These are phyloP conservation scores for Posidonia australis DNA, from an alignment of 106 monocot genomes.

Conservation along the genomic window DNA sequence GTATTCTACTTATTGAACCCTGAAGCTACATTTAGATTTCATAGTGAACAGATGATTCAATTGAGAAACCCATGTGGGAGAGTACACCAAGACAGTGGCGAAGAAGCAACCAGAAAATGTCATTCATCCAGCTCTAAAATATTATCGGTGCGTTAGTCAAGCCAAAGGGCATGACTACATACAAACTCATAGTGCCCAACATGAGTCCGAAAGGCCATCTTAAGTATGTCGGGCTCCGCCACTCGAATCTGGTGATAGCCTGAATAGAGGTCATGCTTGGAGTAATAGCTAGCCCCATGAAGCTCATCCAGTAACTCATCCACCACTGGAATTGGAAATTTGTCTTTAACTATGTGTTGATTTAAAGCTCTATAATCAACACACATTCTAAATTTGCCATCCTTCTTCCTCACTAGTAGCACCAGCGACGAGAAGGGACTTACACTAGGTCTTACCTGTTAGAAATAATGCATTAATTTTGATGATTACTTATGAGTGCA, in stretches of 20 bases:
- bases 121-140: not conserved
- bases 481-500: no score
- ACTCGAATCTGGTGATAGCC: not conserved
- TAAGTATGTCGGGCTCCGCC: not conserved
- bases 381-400: not conserved
- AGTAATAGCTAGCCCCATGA: not conserved
- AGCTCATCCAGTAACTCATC: not conserved
- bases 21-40: not conserved
- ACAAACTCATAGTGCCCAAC: not conserved
- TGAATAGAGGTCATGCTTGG: not conserved
- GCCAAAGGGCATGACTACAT: conserved; percentile 3
- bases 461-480: no score
- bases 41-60: not conserved
- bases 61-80: not conserved
- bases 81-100: not conserved
- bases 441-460: not conserved
- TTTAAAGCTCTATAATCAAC: not conserved
- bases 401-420: not conserved
- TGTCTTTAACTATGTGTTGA: not conserved
- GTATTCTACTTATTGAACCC: no score
- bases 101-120: not conserved
- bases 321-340: no score
- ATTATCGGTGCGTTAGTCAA: not conserved
- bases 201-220: not conserved
- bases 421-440: not conserved